Base-by-base conservation (phyloP, 1,139 yeast genomes). In the Yamadazyma aaseri region DNA sequence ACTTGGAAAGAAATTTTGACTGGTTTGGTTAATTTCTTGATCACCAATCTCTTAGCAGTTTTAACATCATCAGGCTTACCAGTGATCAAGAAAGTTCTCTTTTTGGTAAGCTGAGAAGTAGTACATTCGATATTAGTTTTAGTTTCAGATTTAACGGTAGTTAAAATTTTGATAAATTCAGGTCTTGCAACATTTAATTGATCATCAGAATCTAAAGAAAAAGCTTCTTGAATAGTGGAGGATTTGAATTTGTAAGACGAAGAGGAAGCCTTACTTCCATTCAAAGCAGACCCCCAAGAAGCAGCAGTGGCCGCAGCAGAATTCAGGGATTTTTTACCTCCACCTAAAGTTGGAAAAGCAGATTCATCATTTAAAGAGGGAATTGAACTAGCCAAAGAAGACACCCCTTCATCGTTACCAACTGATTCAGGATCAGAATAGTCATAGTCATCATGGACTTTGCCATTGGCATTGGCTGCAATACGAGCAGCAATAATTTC, bases 61-160 rank as follows among this genome's bases (percentile, higher is more conserved):
- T 70, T 73, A 37, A 89, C 94, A 39, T 78, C 77, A 17, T 69
- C 78, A 16, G 82, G 77, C 44, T 74, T 72, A 51, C 97, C 98
- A 48, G 83, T 76, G 48, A 92, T 77, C 57, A 92, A 74, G 52
- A 90, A 87, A 20, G 95, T 86, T 63, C 96, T 81, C 54, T 79
- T 81, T 52, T 84, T 86, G 38, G 85, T 81, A 46, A 77, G 76
- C 46, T 76, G 74, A 35, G 95, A 84, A 38, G 89, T 72, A 35
- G 96, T 86, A 41, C 95, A 85, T 56, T 90, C 96, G 44, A 90
- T 78, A 41, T 78, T 75, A 35, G 90, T 86, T 34, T 71, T 65
- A 41, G 84, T 75, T 27, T 67, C 67, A 41, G 78, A 65, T 57
- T 81, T 81, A 49, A 86, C 76, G 32, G 74, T 63, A 32, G 78